Evolutionary conservation across 495 filamentous ascomycete genomes (phyloP).

Genomic region (Bacidia gigantensis): DNA sequence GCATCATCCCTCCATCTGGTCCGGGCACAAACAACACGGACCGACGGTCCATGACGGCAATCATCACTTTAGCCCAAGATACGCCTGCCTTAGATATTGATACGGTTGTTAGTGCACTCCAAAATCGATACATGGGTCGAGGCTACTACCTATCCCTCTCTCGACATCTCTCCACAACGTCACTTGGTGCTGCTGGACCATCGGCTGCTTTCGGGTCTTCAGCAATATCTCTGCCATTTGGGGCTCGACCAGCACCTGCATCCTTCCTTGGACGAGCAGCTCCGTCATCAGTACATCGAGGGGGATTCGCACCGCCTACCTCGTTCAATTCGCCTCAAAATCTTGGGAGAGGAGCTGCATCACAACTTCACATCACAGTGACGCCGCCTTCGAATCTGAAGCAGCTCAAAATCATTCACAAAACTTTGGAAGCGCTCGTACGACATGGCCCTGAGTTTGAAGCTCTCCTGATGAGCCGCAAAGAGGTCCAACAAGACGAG

Average conservation of each 20-base stretch:
- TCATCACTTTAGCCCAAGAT: slow-evolving; percentile 74
- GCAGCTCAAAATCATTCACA: slow-evolving; percentile 74
- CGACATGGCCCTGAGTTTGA: slow-evolving; percentile 81
- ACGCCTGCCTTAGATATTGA: slow-evolving; percentile 81
- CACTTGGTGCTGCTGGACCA: slow-evolving; percentile 42
- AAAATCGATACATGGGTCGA: slow-evolving; percentile 76
- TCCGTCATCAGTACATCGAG: slow-evolving; percentile 43
- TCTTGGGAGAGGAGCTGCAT: slow-evolving; percentile 24
- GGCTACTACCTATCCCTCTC: slow-evolving; percentile 74
- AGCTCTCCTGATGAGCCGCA: slow-evolving; percentile 75
- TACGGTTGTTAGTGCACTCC: slow-evolving; percentile 56
- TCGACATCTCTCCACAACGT: slow-evolving; percentile 73
- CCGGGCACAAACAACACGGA: slow-evolving; percentile 43
- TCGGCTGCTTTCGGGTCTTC: slow-evolving; percentile 32
- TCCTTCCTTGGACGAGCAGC: slow-evolving; percentile 37
- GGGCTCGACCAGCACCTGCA: slow-evolving; percentile 55
- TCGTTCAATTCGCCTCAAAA: slow-evolving; percentile 40
- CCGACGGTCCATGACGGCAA: slow-evolving; percentile 65
- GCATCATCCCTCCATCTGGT: slow-evolving; percentile 50
- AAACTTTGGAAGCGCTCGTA: slow-evolving; percentile 64
- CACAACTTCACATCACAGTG: slow-evolving; percentile 55
- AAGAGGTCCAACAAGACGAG: slow-evolving; percentile 65
- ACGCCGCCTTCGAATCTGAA: slow-evolving; percentile 64
- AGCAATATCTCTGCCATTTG: slow-evolving; percentile 56
- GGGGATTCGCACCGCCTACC: slow-evolving; percentile 67